Evolutionary conservation across 345 rosid species (phyloP), one percentile per base, ranked within the genome.

Genomic region (Euphorbia peplus): DNA sequence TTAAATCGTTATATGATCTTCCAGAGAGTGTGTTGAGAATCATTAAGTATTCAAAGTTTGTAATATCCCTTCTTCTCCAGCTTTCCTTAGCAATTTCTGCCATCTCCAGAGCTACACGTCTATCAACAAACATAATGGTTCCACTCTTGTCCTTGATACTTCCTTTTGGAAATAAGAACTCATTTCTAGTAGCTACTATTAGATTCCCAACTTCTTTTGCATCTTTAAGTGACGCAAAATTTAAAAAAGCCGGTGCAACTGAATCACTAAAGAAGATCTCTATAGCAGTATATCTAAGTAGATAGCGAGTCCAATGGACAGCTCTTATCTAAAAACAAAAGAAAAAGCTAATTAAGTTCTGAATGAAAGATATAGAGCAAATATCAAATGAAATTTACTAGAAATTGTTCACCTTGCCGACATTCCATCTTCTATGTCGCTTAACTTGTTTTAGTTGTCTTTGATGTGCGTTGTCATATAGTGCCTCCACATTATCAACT

Each of bases 1-100:
- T 93, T 73, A 93, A 81, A 82, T 93, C 98, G 79, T 93, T 91
- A 78, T 90, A 93, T 37, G 98, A 90, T 83, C 98, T 85, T 80
- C 98, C 98, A 25, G 98, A 83, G 70, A 93, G 91, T 32, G 97
- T 90, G 75, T 90, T 93, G 69, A 93, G 89, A 79, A 86, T 85
- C 92, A 85, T 93, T 66, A 93, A 78, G 81, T 93, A 93, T 85
- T 93, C 97, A 69, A 93, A 93, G 83, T 87, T 93, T 28, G 97
- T 86, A 56, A 93, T 90, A 77, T 90, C 96, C 85, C 98, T 90
- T 78, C 90, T 86, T 77, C 87, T 89, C 98, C 98, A 93, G 44
- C 90, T 87, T 73, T 93, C 97, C 84, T 92, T 85, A 52, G 98
- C 92, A 70, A 79, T 81, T 84, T 93, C 98, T 63, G 96, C 98